Evolutionary conservation across 768 basidiomycete genomes (phyloP), one percentile per base, ranked within the genome.

Genomic region (Clavulina sp.): DNA sequence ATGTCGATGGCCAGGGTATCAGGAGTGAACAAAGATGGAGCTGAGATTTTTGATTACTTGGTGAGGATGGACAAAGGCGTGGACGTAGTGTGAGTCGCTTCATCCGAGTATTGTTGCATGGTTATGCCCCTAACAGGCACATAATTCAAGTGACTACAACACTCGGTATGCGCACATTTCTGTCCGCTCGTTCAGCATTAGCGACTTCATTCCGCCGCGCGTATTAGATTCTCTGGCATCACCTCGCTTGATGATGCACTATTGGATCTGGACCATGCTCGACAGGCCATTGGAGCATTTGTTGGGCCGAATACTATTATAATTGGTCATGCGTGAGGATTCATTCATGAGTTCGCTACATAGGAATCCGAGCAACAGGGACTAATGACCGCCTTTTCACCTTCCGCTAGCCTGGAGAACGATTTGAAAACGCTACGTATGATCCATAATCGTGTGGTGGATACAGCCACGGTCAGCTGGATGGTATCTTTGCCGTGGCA

Each of bases 1-100:
- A 77, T 88, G 73, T 79, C 82, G 21, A 77, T 95, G 3, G 93
- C 89, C 2, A 76, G 95, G 3, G 79, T 95, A 2, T 95, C 92
- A 0, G 76, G 93, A 4, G 77, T 97, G 1, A 84, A 93, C 60
- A 81, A 79, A 5, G 62, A 70, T 1, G 88, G 87, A 1, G 67
- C 68, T 26, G 70, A 77, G 49, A 72, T 96, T 2, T 80, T 93
- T 43, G 95, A 99, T 62, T 75, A 89, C 61, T 64, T 83, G 41
- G 75, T 92, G 30, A 69, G 73, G 38, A 81, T 87, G 83, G 81
- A 86, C 58, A 77, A 83, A 2, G 81, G 76, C 9, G 78, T 91
- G 4, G 69, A 84, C 57, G 72, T 85, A 32, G 76, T 86, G 85
- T 87, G 53, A 52, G 77, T 69, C 29, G 13, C 16, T 49, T 49